Evolutionary conservation across 352 stramenopile species (phyloP).

Genomic region (Globisporangium echinulatum): DNA sequence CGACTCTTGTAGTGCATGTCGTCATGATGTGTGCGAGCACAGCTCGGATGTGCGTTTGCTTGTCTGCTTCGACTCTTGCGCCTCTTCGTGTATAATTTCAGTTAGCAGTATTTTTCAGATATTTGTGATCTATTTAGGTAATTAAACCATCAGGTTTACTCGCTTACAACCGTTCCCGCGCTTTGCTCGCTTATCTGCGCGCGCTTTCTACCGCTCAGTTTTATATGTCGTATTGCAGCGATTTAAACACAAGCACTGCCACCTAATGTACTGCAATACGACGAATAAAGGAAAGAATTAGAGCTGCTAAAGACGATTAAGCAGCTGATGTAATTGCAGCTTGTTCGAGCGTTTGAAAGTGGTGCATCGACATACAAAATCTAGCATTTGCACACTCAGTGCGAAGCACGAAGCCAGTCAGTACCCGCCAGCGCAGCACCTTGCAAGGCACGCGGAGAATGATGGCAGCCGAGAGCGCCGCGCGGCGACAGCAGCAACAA

Average conservation of each 20-base stretch:
- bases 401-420: neutral
- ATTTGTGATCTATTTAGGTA: neutral
- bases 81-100: no score
- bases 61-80: neutral
- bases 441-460: neutral
- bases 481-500: constrained; percentile 9
- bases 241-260: neutral
- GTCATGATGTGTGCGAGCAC: no score
- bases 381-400: neutral
- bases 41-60: neutral
- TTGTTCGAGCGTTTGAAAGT: constrained; percentile 7
- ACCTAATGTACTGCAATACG: neutral
- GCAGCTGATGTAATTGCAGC: neutral
- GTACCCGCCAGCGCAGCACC: no score
- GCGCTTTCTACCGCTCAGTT: neutral
- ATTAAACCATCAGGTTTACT: no score
- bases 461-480: constrained; percentile 8
- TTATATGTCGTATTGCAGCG: neutral
- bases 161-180: neutral
- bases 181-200: neutral
- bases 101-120: no score
- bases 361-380: constrained; percentile 4
- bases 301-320: neutral
- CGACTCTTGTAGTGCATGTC: no score
- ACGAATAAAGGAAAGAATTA: neutral